Evolutionary conservation across 176 grass and related monocot species (phyloP).

Genomic region (Canna indica): DNA sequence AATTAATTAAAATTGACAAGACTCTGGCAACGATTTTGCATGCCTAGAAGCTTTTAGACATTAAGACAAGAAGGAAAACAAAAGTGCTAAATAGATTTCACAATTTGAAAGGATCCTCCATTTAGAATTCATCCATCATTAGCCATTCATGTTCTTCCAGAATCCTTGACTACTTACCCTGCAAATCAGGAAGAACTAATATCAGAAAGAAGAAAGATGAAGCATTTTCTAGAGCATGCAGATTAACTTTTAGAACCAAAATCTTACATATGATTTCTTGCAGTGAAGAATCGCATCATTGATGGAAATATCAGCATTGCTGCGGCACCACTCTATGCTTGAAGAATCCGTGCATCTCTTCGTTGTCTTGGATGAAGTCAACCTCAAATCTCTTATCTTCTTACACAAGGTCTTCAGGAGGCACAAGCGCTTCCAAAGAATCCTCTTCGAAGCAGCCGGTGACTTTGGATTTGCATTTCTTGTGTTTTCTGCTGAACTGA

Average conservation of each 20-base stretch:
- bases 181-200: not conserved
- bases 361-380: not conserved
- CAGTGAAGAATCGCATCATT: not conserved
- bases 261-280: constrained; percentile 2
- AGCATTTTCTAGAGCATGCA: not conserved
- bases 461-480: not conserved
- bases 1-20: too few species aligned
- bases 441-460: not conserved
- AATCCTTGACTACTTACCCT: too few species aligned
- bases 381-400: not conserved
- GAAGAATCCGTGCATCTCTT: not conserved
- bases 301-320: not conserved
- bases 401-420: not conserved
- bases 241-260: not conserved
- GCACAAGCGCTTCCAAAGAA: not conserved
- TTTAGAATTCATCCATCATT: too few species aligned
- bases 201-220: not conserved
- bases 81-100: too few species aligned
- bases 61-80: too few species aligned
- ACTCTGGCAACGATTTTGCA: too few species aligned
- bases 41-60: too few species aligned
- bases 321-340: not conserved
- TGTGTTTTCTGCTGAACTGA: not conserved
- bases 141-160: too few species aligned
- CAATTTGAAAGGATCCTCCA: too few species aligned